A percentile compares a stretch with the other conserved stretches of the same genome.
These are phyloP conservation scores for Phytophthora hybrid DNA, from an alignment of 352 stramenopile genomes.

Conservation along the genomic window DNA sequence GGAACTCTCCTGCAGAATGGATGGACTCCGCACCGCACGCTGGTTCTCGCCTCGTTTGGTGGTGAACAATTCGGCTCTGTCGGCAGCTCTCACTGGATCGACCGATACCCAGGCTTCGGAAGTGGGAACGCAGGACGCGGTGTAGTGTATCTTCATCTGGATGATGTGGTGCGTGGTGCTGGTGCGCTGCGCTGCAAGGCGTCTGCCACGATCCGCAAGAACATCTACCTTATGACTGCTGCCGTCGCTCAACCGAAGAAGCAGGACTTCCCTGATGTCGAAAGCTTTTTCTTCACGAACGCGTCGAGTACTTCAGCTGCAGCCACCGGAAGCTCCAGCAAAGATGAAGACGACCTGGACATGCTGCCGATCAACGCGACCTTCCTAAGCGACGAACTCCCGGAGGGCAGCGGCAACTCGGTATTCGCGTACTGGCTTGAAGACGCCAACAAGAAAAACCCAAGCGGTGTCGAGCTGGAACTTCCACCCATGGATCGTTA, in stretches of 20 bases:
- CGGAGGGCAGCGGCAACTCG: slow-evolving; percentile 61
- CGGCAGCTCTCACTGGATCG: slow-evolving; percentile 86
- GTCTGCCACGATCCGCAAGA: slow-evolving; percentile 76
- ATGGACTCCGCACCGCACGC: slow-evolving; percentile 80
- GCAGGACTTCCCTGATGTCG: slow-evolving; percentile 47
- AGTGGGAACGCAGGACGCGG: slow-evolving; percentile 66
- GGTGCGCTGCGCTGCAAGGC: slow-evolving; percentile 74
- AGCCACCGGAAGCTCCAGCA: slow-evolving; percentile 29
- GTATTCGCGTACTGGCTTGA: slow-evolving; percentile 80
- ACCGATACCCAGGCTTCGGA: slow-evolving; percentile 59
- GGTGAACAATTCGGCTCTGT: slow-evolving; percentile 84
- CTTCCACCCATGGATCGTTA: slow-evolving; percentile 59
- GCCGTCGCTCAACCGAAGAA: slow-evolving; percentile 74
- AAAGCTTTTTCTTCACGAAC: slow-evolving; percentile 59
- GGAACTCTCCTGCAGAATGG: slow-evolving; percentile 69
- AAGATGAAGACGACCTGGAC: slow-evolving; percentile 44
- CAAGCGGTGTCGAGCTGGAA: slow-evolving; percentile 41
- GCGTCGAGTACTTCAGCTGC: slow-evolving; percentile 15
- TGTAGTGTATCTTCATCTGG: slow-evolving; percentile 79
- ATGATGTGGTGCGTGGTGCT: slow-evolving; percentile 74
- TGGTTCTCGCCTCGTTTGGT: slow-evolving; percentile 81
- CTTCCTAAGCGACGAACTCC: slow-evolving; percentile 70
- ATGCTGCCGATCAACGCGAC: slow-evolving; percentile 75
- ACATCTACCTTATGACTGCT: slow-evolving; percentile 77
- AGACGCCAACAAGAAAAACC: slow-evolving; percentile 48